These are phyloP conservation scores for Aspergillus egyptiacus DNA, from an alignment of 495 filamentous ascomycete genomes.

Conservation along the genomic window DNA sequence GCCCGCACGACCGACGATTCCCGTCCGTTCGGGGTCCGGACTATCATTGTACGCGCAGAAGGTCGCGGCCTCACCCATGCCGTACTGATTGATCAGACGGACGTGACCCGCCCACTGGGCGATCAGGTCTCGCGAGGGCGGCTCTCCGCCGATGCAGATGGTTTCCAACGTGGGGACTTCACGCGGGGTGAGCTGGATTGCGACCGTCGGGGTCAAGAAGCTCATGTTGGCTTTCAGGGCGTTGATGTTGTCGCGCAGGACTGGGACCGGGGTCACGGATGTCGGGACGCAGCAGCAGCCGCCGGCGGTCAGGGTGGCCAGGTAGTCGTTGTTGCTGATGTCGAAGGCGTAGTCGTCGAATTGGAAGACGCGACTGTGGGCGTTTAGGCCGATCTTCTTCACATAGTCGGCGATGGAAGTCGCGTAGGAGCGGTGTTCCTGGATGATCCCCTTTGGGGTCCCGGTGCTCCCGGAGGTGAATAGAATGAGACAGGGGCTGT, in stretches of 20 bases:
- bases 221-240: constrained; percentile 33
- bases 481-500: constrained; percentile 25
- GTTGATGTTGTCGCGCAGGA: constrained; percentile 29
- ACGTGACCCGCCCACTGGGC: constrained; percentile 40
- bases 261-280: constrained; percentile 24
- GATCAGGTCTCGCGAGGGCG: constrained; percentile 38
- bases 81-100: constrained; percentile 51
- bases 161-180: constrained; percentile 28
- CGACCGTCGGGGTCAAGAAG: constrained; percentile 40
- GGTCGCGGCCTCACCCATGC: constrained; percentile 43
- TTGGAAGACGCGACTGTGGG: constrained; percentile 32
- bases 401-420: constrained; percentile 22
- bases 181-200: constrained; percentile 29
- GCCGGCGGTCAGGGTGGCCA: constrained; percentile 37
- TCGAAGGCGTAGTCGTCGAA: constrained; percentile 46
- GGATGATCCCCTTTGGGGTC: constrained; percentile 43
- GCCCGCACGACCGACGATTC: background rate
- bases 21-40: background rate
- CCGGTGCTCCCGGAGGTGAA: constrained; percentile 46
- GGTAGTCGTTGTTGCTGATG: constrained; percentile 37
- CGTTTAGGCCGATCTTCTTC: constrained; percentile 13
- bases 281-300: constrained; percentile 45
- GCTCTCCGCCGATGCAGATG: constrained; percentile 27
- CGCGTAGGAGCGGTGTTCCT: constrained; percentile 39
- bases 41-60: constrained; percentile 21